These are phyloP conservation scores for Picea abies DNA, from an alignment of 83 land plant species.

Conservation along the genomic window DNA sequence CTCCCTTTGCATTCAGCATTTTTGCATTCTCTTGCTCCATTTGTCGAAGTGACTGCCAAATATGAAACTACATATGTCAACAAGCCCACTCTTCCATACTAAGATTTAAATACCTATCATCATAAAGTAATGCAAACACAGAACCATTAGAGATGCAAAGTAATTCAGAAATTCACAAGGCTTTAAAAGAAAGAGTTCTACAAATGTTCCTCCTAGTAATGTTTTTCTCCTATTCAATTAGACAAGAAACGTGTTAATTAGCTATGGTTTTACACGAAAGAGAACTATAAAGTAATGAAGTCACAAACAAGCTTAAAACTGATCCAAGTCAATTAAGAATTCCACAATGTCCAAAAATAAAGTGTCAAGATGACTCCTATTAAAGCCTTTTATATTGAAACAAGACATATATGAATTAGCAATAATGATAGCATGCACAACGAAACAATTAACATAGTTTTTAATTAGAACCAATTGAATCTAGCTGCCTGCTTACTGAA, in stretches of 20 bases:
- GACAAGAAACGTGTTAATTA: background rate
- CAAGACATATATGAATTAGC: too few species aligned
- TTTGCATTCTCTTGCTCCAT: slow-evolving; percentile 95
- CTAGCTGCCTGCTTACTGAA: background rate
- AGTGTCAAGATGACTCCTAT: background rate
- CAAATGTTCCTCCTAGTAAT: background rate
- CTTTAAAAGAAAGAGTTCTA: background rate
- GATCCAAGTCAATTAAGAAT: background rate
- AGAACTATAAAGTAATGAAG: background rate
- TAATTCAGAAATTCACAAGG: background rate
- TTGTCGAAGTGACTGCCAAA: slow-evolving; percentile 74
- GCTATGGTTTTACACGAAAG: background rate
- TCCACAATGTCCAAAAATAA: background rate
- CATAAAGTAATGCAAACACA: background rate
- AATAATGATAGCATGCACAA: too few species aligned
- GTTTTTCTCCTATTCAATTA: background rate
- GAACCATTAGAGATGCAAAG: background rate
- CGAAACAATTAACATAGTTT: too few species aligned
- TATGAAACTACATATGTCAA: background rate
- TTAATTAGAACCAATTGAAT: too few species aligned
- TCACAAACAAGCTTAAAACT: background rate
- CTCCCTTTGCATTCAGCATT: slow-evolving; percentile 89
- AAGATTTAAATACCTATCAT: background rate
- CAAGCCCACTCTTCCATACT: background rate
- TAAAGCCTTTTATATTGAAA: background rate